Base-by-base conservation (phyloP, 768 basidiomycete species). In the Chalciporus piperatus region DNA sequence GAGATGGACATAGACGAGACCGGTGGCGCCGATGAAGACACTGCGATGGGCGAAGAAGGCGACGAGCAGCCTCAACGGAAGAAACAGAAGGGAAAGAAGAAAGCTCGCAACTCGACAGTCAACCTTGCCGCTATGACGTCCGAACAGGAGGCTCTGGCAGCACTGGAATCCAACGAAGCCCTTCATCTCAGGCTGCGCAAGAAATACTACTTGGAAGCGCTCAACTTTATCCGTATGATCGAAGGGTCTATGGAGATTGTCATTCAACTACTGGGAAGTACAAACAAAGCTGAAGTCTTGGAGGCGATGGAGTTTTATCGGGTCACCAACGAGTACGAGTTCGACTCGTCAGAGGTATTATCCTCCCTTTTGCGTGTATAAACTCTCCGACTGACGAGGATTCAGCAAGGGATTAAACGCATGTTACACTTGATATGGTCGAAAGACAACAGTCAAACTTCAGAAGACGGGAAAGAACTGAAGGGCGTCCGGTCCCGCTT, bases 401-500 rank as follows among this genome's bases (percentile, higher is more conserved):
- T 41, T 28, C 58, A 96, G 92, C 70, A 72, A 13, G 97, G 97
- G 1, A 86, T 99, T 63, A 93, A 89, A 74, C 92, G 86, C 62
- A 98, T 98, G 96, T 67, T 99, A 13, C 97, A 98, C 67, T 76
- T 99, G 22, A 91, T 99, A 59, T 98, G 97, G 97, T 81, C 82
- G 23, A 98, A 98, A 66, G 96, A 99, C 63, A 92, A 92, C 62
- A 87, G 73, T 45, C 77, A 81, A 20, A 82, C 88, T n/a, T 82
- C 82, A n/a, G 83, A 84, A 57, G 84, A 86, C 44, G 83, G 81
- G 20, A 80, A 79, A 57, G 92, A 95, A 65, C 69, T 93, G 41
- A 95, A 94, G 67, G 93, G 96, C 23, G 79, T 98, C 52, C 83
- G 92, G 6, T 85, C 90, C 42, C 79, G 87, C 30, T 76, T 98